Percentiles rank a stretch among this genome's conserved stretches.
These are phyloP conservation scores for Panaeolus cyanescens DNA, from an alignment of 768 basidiomycete genomes.

Conservation along the genomic window DNA sequence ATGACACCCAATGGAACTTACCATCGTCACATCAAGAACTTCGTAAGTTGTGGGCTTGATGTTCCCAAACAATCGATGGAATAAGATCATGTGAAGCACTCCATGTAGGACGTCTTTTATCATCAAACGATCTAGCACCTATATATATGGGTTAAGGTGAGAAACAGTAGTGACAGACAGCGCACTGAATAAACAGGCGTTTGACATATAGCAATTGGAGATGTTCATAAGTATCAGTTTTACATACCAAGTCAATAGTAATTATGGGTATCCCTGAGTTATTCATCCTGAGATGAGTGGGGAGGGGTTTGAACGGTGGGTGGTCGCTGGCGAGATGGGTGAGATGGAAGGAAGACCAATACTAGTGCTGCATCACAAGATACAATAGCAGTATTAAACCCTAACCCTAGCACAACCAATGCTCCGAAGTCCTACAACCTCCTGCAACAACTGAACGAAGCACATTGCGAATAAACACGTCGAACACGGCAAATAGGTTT, in stretches of 20 bases:
- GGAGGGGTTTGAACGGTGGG: background rate
- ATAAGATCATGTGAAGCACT: slow-evolving; percentile 79
- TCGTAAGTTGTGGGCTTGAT: slow-evolving; percentile 78
- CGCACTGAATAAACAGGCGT: background rate
- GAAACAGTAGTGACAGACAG: slow-evolving; percentile 4
- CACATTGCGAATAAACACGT: too few species aligned
- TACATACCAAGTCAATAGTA: slow-evolving; percentile 49
- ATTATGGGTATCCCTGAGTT: slow-evolving; percentile 40
- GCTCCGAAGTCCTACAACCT: too few species aligned
- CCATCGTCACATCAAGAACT: slow-evolving; percentile 85
- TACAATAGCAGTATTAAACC: too few species aligned
- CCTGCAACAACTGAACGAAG: too few species aligned
- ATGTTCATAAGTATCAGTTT: background rate
- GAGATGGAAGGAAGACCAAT: background rate
- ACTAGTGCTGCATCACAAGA: too few species aligned
- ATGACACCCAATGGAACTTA: slow-evolving; percentile 30
- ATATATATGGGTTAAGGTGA: slow-evolving; percentile 5
- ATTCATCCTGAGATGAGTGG: slow-evolving; percentile 12
- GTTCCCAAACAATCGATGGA: slow-evolving; percentile 81
- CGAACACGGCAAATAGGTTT: too few species aligned
- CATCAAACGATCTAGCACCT: slow-evolving; percentile 74
- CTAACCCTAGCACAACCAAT: too few species aligned
- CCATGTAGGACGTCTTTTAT: slow-evolving; percentile 76
- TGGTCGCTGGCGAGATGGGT: background rate
- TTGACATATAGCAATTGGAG: slow-evolving; percentile 2